Evolutionary conservation across 1,139 yeast genomes (phyloP), one percentile per base, ranked within the genome.

Genomic region (Pichia sp.): DNA sequence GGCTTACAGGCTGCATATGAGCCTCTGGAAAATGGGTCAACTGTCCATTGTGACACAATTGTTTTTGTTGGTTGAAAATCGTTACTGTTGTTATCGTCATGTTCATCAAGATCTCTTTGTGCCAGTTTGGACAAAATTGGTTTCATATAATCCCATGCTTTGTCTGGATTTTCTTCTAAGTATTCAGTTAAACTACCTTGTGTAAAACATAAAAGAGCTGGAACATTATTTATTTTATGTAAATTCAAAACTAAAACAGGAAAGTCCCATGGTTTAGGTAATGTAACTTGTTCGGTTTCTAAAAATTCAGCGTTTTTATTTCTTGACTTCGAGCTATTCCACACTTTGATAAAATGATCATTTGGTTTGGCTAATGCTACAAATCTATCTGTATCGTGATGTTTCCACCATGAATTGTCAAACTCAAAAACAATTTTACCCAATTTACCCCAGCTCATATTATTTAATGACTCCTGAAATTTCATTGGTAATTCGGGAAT

Each of bases 371-470:
- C 68, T 5, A 78, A 47, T 1, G 78, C 67, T 27, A 70, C 61
- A 49, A 77, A 70, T 36, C 83, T 60, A 55, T 80, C 88, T 25
- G 62, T 62, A 19, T 63, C 58, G 24, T 51, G 41, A 28, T 49
- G 50, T 4, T 53, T 72, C 95, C 95, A 86, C 70, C 84, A 83
- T 1, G 73, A 64, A 2, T 60, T 47, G 11, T 75, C 78, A 55
- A 86, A 87, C 56, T 83, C 93, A 50, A 87, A 70, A 0, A 83
- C 65, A 6, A 84, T 80, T 60, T 87, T 87, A 0, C 95, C 95
- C 38, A 87, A 62, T 1, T 84, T 75, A 0, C 87, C 89, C 59
- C 77, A 80, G 50, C 79, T 80, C 46, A 81, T 68, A 4, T 63
- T 65, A 1, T 62, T 49, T 8, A 84, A 59, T 0, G 86, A 69